phyloP scores from a whole-genome alignment of 805 yeast species.

The Scheffersomyces ergatensis region DNA sequence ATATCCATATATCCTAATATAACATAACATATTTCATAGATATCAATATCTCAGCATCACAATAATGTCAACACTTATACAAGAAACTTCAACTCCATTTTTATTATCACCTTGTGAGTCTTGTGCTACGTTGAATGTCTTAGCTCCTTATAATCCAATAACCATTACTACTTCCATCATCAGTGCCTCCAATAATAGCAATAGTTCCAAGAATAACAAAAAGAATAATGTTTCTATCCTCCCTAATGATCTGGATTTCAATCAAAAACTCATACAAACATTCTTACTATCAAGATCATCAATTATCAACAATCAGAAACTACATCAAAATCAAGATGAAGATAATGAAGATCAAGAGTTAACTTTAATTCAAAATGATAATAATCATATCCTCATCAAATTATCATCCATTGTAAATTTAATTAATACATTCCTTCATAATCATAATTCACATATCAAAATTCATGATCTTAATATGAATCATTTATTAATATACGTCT shows the following conservation, averaged over 20 bases:
- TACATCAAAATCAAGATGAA: neutral
- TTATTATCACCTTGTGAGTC: conserved; percentile 18
- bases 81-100: neutral
- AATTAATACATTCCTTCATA: conserved; percentile 8
- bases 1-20: no score
- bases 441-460: conserved; percentile 1
- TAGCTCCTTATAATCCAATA: no score
- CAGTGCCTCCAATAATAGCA: no score
- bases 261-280: conserved; percentile 6
- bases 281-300: neutral
- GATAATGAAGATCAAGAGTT: conserved; percentile 2
- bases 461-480: conserved; percentile 11
- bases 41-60: no score
- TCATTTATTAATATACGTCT: conserved; percentile 18
- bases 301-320: neutral
- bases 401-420: conserved; percentile 12
- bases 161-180: no score
- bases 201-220: no score
- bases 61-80: neutral
- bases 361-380: conserved; percentile 7
- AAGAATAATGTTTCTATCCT: no score
- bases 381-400: conserved; percentile 9
- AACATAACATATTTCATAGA: no score
- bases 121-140: conserved; percentile 11
- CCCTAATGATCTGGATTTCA: conserved; percentile 8